A percentile compares a stretch with the other conserved stretches of the same genome.
These are phyloP conservation scores for Arthrinium phaeospermum DNA, from an alignment of 2,329 filamentous ascomycete genomes.

Conservation along the genomic window DNA sequence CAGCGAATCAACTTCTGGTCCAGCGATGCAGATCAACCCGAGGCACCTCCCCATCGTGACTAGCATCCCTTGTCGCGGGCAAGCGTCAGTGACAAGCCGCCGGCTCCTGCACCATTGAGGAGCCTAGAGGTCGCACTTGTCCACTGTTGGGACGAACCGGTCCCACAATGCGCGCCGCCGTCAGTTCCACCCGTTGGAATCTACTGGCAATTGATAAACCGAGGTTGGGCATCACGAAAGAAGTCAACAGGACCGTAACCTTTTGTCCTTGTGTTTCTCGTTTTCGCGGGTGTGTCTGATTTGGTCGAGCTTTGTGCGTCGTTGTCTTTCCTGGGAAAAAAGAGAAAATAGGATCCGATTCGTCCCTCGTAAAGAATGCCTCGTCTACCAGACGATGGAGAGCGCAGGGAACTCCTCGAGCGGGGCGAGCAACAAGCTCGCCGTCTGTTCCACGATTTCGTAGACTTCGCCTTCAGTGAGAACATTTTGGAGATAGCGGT, in stretches of 20 bases:
- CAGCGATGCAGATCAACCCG: background rate
- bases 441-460: constrained; percentile 66
- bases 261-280: background rate
- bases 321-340: background rate
- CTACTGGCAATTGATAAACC: background rate
- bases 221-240: background rate
- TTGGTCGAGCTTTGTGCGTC: background rate
- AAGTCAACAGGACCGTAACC: background rate
- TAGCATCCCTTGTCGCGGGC: background rate
- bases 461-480: constrained; percentile 75
- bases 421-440: constrained; percentile 52
- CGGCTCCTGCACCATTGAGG: constrained; percentile 1
- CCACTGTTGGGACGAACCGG: background rate
- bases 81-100: background rate
- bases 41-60: background rate
- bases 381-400: background rate
- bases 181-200: background rate
- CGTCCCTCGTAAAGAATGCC: background rate
- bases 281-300: background rate
- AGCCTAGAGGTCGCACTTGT: constrained; percentile 4
- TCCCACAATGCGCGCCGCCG: background rate
- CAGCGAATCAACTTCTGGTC: background rate
- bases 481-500: constrained; percentile 80
- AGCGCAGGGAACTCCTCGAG: constrained; percentile 9
- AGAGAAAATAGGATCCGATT: background rate